Evolutionary conservation across 805 yeast genomes (phyloP).

Genomic region (Grigorovia yakushimaensis): DNA sequence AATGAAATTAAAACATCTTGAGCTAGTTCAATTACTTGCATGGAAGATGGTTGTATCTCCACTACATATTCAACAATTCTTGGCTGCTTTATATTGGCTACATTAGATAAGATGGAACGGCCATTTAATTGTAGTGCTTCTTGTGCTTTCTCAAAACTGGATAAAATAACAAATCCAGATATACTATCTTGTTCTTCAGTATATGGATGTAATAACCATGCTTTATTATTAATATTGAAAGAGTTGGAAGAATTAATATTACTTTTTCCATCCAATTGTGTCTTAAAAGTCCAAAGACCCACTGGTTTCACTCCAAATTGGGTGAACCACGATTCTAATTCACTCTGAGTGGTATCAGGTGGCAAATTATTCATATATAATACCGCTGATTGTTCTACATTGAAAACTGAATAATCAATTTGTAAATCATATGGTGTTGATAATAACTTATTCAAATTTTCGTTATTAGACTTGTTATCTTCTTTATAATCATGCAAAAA

Average conservation of each 20-base stretch:
- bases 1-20: slow-evolving; percentile 74
- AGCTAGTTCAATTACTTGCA: slow-evolving; percentile 68
- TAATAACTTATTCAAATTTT: slow-evolving; percentile 37
- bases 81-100: slow-evolving; percentile 29
- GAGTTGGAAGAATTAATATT: slow-evolving; percentile 2
- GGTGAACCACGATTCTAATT: slow-evolving; percentile 83
- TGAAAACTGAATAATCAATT: slow-evolving; percentile 61
- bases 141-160: slow-evolving; percentile 76
- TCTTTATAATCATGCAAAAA: background rate
- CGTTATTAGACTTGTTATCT: background rate
- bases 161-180: slow-evolving; percentile 78
- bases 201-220: slow-evolving; percentile 20
- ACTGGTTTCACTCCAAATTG: slow-evolving; percentile 79
- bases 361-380: slow-evolving; percentile 74
- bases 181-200: slow-evolving; percentile 40
- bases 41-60: slow-evolving; percentile 82
- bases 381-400: slow-evolving; percentile 66
- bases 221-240: slow-evolving; percentile 7
- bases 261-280: slow-evolving; percentile 31
- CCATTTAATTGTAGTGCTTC: slow-evolving; percentile 72
- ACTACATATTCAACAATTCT: slow-evolving; percentile 49
- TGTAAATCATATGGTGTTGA: slow-evolving; percentile 68
- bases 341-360: slow-evolving; percentile 79
- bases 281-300: slow-evolving; percentile 79
- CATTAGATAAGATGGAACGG: slow-evolving; percentile 33